Evolutionary conservation across 768 basidiomycete species (phyloP), one percentile per base, ranked within the genome.

Genomic region (Tricholoma saponaceum): DNA sequence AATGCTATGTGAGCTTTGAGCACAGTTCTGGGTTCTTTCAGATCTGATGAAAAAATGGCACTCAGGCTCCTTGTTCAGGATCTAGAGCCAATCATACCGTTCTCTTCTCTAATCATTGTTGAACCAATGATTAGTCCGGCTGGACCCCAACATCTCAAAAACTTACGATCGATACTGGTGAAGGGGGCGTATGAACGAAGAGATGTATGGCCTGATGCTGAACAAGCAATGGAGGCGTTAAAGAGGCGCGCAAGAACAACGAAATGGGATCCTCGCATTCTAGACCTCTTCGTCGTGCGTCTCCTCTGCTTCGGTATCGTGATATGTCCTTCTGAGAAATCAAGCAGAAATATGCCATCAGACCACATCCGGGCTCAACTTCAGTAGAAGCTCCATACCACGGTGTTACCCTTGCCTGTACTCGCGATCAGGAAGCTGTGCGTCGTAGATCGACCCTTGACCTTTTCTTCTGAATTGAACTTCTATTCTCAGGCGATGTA

Each of bases 121-220:
- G 87, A 89, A 65, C 86, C 87, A 3, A 74, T 89, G 72, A 68
- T 89, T 47, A 83, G 79, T 54, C 79, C 84, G 0, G 74, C 69
- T 1, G 82, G 81, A 8, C 66, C 73, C 1, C 64, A 76, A 26
- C 74, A 76, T 23, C 69, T 87, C 32, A 55, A 61, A 0, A 64
- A 68, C 6, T 70, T 87, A 20, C 74, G 80, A 22, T 50, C 58
- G 0, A 57, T 62, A 7, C 77, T 88, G 5, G 73, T 86, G 20
- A 67, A 69, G 16, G 65, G 73, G 12, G 84, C 86, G 0, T 72
- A 76, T 25, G 76, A 77, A 60, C 77, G 87, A 18, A 73, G 72
- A 16, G 78, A 83, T 55, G 70, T 73, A 22, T 88, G 85, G 86
- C 68, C 76, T 0, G 74, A 74, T 52, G 74, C 75, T 5, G 72